phyloP scores from a whole-genome alignment of 2,329 filamentous ascomycete genomes.

The Beauveria sp. region DNA sequence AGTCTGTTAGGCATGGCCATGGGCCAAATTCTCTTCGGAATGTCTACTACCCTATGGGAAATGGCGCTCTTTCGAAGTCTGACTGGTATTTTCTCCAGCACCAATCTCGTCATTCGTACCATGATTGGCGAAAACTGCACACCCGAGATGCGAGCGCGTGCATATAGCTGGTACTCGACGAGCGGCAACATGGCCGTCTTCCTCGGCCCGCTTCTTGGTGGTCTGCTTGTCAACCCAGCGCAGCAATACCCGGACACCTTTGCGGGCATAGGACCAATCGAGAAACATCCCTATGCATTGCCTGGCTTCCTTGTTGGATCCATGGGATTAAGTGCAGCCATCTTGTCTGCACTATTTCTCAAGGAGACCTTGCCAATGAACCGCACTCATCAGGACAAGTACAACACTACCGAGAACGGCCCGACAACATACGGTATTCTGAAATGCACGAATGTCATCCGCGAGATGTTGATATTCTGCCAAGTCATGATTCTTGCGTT shows the following conservation, averaged over 20 bases:
- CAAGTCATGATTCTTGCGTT: slow-evolving; percentile 30
- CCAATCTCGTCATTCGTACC: slow-evolving; percentile 64
- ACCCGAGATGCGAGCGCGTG: neutral
- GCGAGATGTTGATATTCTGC: neutral
- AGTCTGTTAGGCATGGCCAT: slow-evolving; percentile 57
- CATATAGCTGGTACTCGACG: neutral
- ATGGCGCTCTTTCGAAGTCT: slow-evolving; percentile 67
- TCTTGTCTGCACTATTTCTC: slow-evolving; percentile 47
- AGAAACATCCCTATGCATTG: slow-evolving; percentile 44
- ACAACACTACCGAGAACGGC: neutral
- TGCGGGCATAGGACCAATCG: slow-evolving; percentile 34
- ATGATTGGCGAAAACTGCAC: slow-evolving; percentile 47
- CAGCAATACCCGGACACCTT: slow-evolving; percentile 52
- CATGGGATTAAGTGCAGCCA: slow-evolving; percentile 49
- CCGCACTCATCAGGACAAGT: neutral
- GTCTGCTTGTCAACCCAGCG: slow-evolving; percentile 59
- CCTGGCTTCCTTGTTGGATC: slow-evolving; percentile 44
- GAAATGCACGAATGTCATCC: neutral
- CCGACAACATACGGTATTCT: neutral
- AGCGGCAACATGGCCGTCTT: slow-evolving; percentile 64
- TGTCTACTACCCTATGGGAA: slow-evolving; percentile 58
- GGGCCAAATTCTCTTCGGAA: slow-evolving; percentile 58
- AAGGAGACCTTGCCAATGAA: slow-evolving; percentile 44
- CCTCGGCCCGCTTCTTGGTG: slow-evolving; percentile 64
- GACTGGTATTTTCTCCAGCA: slow-evolving; percentile 67